Conservation (phyloP, 2,329 filamentous ascomycete genomes). For the Mollisia scopiformis region DNA sequence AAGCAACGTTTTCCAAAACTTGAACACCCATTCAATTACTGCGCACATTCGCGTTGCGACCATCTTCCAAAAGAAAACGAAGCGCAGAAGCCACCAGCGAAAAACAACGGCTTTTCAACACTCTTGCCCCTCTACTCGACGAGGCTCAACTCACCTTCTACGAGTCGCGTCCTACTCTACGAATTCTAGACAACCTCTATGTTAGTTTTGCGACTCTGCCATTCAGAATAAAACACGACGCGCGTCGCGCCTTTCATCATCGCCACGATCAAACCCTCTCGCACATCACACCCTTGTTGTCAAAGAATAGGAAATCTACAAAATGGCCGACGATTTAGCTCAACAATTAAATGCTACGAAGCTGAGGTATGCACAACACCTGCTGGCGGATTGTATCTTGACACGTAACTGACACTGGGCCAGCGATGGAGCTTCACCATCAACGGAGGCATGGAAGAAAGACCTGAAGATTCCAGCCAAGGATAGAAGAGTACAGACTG, state of each 20-base stretch:
- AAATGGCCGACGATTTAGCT: slow-evolving; percentile 51
- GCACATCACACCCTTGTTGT: not conserved
- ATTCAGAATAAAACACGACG: not conserved
- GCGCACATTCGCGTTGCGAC: slow-evolving; percentile 9
- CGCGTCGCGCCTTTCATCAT: not conserved
- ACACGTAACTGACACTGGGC: slow-evolving; percentile 49
- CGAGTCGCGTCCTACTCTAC: not conserved
- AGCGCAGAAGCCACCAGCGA: slow-evolving; percentile 4
- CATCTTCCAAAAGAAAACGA: slow-evolving; percentile 6
- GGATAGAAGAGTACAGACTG: slow-evolving; percentile 80
- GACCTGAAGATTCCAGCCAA: slow-evolving; percentile 71
- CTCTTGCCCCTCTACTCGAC: slow-evolving; percentile 25
- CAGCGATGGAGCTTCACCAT: slow-evolving; percentile 40
- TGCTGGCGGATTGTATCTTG: slow-evolving; percentile 24
- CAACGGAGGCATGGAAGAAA: slow-evolving; percentile 72
- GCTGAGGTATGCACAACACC: slow-evolving; percentile 43
- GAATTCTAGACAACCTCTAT: slow-evolving; percentile 14
- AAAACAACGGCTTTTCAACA: slow-evolving; percentile 7
- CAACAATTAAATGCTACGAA: slow-evolving; percentile 59
- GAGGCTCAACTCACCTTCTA: slow-evolving; percentile 14
- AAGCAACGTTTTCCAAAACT: slow-evolving; percentile 9
- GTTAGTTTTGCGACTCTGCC: slow-evolving; percentile 13
- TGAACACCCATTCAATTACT: slow-evolving; percentile 23
- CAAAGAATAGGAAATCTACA: slow-evolving; percentile 11
- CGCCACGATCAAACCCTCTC: not conserved